Evolutionary conservation across 768 basidiomycete genomes (phyloP), one percentile per base, ranked within the genome.

Genomic region (Collybia sordida): DNA sequence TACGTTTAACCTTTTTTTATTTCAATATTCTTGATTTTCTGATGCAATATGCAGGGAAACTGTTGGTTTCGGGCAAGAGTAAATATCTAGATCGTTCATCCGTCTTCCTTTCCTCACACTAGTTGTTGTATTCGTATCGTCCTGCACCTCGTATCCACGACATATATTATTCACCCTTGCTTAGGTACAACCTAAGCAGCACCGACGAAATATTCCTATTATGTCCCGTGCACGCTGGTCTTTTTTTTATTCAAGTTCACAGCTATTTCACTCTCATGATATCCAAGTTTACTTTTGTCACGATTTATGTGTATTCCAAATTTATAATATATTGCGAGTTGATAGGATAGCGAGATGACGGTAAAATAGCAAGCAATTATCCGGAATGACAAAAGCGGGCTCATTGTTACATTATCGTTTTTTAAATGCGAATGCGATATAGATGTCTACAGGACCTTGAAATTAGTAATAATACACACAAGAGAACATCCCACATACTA

Each of bases 1-100:
- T 91, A 69, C 69, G 92, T 85, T 31, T 12, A 6, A 43, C 25
- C 47, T 49, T 57, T 52, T 54, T 11, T 49, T 14, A 53, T 21
- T 48, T 43, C 19, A 1, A 28, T 51, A 4, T 35, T 46, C 45
- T 45, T 42, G 59, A 7, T 40, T 54, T 45, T 8, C 44, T 62
- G 47, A 68, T 40, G 38, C 9, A 12, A 49, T 50, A 53, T 53
- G 12, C 60, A 89, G 90, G 74, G 93, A 95, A 75, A 94, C 92
- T 8, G 88, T 95, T 59, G 93, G 92, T 56, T 96, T 96, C 69
- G 93, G 93, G 54, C 91, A 95, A 63, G 93, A 94, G 70, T 94
- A 81, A 76, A 66, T 31, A 27, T 27, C 37, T 47, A 47, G 35
- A 45, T 37, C 52, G 47, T 59, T 22, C 35, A 37, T 42, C 41